Conservation (phyloP, 1,284 basidiomycete genomes). For the Leccinum solheimii region DNA sequence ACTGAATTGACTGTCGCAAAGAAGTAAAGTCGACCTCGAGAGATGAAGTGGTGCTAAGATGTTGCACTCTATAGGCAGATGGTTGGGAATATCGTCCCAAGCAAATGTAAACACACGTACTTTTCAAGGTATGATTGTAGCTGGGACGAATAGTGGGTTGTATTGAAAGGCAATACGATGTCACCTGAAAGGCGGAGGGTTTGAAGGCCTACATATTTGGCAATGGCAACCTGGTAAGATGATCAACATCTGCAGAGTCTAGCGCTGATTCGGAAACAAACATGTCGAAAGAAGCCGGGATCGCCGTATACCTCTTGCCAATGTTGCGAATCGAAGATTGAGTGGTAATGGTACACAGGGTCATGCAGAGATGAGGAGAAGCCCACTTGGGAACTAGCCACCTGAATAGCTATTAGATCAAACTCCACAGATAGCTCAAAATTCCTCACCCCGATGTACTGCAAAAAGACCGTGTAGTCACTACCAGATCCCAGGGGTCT, state of each 20-base stretch:
- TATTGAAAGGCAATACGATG: constrained; percentile 69
- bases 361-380: constrained; percentile 51
- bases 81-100: not conserved
- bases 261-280: constrained; percentile 29
- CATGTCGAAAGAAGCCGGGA: constrained; percentile 69
- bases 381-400: constrained; percentile 55
- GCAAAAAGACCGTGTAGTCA: constrained; percentile 75
- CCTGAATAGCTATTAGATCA: constrained; percentile 34
- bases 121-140: constrained; percentile 50
- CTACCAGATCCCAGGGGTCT: constrained; percentile 56
- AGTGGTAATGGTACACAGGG: constrained; percentile 76
- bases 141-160: constrained; percentile 65
- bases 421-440: not conserved
- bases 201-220: constrained; percentile 66
- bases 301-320: constrained; percentile 78
- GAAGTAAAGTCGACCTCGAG: constrained; percentile 35
- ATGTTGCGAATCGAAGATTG: constrained; percentile 70
- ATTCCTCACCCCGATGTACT: constrained; percentile 48
- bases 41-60: constrained; percentile 23
- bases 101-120: constrained; percentile 33
- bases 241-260: not conserved
- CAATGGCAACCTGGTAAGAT: constrained; percentile 53
- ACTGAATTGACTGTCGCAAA: constrained; percentile 47
- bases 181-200: constrained; percentile 62
- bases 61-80: constrained; percentile 34